phyloP scores from a whole-genome alignment of 352 stramenopile genomes.

The Phytopythium sindhum region DNA sequence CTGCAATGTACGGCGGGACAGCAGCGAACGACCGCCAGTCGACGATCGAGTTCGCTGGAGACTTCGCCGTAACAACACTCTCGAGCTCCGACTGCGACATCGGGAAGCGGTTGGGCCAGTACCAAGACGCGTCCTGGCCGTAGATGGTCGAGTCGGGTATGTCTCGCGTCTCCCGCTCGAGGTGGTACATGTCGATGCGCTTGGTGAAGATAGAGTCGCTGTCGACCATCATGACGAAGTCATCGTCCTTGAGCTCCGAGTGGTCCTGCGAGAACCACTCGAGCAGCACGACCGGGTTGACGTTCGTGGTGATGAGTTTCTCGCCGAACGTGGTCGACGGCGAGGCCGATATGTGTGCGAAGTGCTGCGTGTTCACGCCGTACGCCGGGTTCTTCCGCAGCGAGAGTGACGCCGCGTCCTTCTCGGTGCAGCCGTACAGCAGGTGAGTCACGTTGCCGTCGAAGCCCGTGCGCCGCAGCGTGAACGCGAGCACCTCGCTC shows the following conservation, averaged over 20 bases:
- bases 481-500: constrained; percentile 67
- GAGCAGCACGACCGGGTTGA: constrained; percentile 53
- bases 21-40: constrained; percentile 75
- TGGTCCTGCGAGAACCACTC: constrained; percentile 44
- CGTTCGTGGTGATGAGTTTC: constrained; percentile 53
- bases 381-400: constrained; percentile 49
- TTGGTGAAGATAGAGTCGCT: constrained; percentile 83
- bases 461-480: constrained; percentile 51
- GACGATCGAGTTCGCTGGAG: constrained; percentile 31
- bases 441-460: constrained; percentile 60
- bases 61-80: constrained; percentile 37
- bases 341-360: constrained; percentile 25
- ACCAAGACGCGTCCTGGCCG: constrained; percentile 81
- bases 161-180: constrained; percentile 64
- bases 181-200: constrained; percentile 66
- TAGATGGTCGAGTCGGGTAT: constrained; percentile 44
- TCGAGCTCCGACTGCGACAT: constrained; percentile 32
- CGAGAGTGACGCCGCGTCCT: constrained; percentile 30
- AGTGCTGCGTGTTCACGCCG: constrained; percentile 41
- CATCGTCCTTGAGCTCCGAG: constrained; percentile 35
- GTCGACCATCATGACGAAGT: constrained; percentile 79
- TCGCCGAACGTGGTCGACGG: constrained; percentile 46
- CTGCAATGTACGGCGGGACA: constrained; percentile 68
- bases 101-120: constrained; percentile 51
- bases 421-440: constrained; percentile 63